Percentiles rank a stretch among this genome's conserved stretches.
These are phyloP conservation scores for Oryza coarctata DNA, from an alignment of 176 grass and related monocot species.

Conservation along the genomic window DNA sequence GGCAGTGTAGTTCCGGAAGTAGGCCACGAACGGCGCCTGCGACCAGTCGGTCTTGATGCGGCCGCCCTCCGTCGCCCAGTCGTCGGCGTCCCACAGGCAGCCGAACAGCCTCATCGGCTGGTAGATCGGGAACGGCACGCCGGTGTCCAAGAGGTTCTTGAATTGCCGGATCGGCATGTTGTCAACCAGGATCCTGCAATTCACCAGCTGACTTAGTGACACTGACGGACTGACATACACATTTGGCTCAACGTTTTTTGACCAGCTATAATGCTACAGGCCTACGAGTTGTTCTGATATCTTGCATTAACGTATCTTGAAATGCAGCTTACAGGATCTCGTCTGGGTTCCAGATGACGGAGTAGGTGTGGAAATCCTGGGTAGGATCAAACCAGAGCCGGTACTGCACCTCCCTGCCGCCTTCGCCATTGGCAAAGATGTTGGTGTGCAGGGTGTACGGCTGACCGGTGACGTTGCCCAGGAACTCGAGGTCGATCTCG, in stretches of 20 bases:
- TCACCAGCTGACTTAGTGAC: neutral
- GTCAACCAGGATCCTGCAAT: slow-evolving; percentile 54
- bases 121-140: slow-evolving; percentile 46
- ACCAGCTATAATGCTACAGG: too few relatives aligned
- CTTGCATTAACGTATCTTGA: neutral
- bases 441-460: slow-evolving; percentile 77
- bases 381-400: slow-evolving; percentile 79
- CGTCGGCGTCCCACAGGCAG: slow-evolving; percentile 46
- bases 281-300: too few relatives aligned
- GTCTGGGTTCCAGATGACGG: slow-evolving; percentile 72
- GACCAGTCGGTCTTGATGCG: slow-evolving; percentile 57
- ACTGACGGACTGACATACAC: neutral
- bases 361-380: slow-evolving; percentile 62
- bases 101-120: slow-evolving; percentile 49
- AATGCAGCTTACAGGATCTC: slow-evolving; percentile 61
- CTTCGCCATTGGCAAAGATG: slow-evolving; percentile 54
- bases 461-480: slow-evolving; percentile 60
- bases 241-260: neutral
- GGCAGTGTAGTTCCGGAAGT: slow-evolving; percentile 43
- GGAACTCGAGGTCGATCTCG: slow-evolving; percentile 78
- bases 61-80: slow-evolving; percentile 51
- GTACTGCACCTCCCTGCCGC: slow-evolving; percentile 64
- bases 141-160: slow-evolving; percentile 45
- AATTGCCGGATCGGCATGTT: slow-evolving; percentile 41
- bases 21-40: slow-evolving; percentile 50